Conservation (phyloP, 2,329 filamentous ascomycete genomes). For the Botrytis squamosa region DNA sequence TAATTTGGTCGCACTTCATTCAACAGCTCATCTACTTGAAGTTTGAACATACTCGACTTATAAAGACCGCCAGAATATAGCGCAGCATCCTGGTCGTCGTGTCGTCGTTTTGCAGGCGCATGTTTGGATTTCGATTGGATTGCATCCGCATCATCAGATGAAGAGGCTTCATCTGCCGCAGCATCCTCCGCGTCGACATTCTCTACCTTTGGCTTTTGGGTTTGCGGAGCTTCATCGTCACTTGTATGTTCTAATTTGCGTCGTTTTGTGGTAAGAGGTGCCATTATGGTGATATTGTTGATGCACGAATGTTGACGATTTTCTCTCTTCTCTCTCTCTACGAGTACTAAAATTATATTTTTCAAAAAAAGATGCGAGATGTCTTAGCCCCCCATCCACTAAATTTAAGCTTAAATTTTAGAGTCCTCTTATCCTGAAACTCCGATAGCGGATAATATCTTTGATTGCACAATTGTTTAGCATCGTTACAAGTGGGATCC, state of each 20-base stretch:
- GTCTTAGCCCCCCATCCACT: conserved; percentile 4
- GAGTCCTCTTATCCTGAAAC: conserved; percentile 1
- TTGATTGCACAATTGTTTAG: conserved; percentile 2
- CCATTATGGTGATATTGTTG: conserved; percentile 26
- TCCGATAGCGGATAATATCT: conserved; percentile 26
- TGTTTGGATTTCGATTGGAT: conserved; percentile 20
- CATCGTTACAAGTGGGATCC: background rate
- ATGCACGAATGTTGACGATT: background rate
- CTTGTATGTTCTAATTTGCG: conserved; percentile 38
- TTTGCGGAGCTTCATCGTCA: background rate
- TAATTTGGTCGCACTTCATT: conserved; percentile 57
- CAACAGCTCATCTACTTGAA: conserved; percentile 65
- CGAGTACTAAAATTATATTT: conserved; percentile 19
- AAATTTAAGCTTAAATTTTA: conserved; percentile 24
- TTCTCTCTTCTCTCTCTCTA: background rate
- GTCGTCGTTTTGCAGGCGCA: conserved; percentile 26
- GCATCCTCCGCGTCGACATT: conserved; percentile 17
- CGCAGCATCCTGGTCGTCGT: conserved; percentile 37
- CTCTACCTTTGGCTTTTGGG: conserved; percentile 16
- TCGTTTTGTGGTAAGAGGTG: conserved; percentile 36
- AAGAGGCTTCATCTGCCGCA: conserved; percentile 19
- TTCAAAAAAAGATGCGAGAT: conserved; percentile 16
- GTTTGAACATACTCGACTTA: conserved; percentile 65
- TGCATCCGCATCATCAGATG: conserved; percentile 29
- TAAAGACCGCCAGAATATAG: conserved; percentile 48